These are phyloP conservation scores for Lunularia cruciata DNA, from an alignment of 225 moss, liverwort and hornwort genomes.

Conservation along the genomic window DNA sequence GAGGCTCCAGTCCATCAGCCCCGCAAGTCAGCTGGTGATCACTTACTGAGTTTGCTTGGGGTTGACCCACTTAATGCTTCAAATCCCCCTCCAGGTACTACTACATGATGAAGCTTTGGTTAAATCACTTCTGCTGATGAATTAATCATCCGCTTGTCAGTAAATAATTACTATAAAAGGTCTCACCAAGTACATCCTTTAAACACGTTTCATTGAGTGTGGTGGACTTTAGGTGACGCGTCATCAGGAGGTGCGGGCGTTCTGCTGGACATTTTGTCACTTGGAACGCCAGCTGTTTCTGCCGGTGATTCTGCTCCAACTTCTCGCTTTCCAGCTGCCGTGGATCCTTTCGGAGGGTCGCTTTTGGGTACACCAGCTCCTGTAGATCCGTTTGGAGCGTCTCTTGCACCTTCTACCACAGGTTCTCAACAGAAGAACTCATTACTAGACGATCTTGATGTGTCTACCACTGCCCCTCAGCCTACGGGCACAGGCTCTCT, in stretches of 20 bases:
- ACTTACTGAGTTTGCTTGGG: conserved; percentile 54
- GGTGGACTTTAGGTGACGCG: conserved; percentile 15
- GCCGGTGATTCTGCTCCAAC: conserved; percentile 30
- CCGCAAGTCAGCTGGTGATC: conserved; percentile 55
- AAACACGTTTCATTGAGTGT: not conserved
- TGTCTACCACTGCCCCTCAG: conserved; percentile 1
- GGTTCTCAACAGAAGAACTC: conserved; percentile 25
- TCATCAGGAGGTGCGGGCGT: conserved; percentile 49
- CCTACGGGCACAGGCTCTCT: conserved; percentile 25
- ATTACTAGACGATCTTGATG: conserved; percentile 23
- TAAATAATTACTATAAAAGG: too few species aligned
- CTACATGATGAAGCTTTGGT: too few species aligned
- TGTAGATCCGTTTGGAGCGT: conserved; percentile 40
- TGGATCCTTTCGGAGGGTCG: conserved; percentile 42
- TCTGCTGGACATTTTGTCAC: conserved; percentile 71
- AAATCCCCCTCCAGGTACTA: conserved; percentile 48
- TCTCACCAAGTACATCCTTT: not conserved
- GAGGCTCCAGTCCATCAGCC: conserved; percentile 36
- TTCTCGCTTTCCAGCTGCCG: conserved; percentile 20
- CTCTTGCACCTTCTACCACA: conserved; percentile 33
- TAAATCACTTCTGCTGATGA: not conserved
- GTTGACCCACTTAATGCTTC: conserved; percentile 36
- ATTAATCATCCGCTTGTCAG: not conserved
- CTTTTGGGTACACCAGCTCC: conserved; percentile 27
- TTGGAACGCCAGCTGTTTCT: conserved; percentile 44